Base-by-base conservation (phyloP, 1,284 basidiomycete genomes). In the Moesziomyces parantarcticus region DNA sequence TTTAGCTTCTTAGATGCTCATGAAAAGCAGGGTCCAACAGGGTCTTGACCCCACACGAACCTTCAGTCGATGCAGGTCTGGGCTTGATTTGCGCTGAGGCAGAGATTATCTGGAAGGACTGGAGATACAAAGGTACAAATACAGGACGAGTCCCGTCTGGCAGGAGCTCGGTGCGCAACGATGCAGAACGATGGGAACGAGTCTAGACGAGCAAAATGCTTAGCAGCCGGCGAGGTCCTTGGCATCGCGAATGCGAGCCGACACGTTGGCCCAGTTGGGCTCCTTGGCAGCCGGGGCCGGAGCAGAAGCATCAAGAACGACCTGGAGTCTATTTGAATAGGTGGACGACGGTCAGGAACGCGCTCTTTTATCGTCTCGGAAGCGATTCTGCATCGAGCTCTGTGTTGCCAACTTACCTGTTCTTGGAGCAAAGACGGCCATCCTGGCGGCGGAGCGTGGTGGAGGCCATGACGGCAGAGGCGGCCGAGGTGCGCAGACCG, bases 191-290 rank as follows among this genome's bases (percentile, higher is more conserved):
- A 23, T 21, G 21, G 29, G 18, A 8, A 18, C 16, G 18, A 6
- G 36, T 21, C 6, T 40, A 21, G 23, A n/a, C 22, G 36, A 16
- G 20, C 14, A 7, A 43, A 5, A 8, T 5, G 50, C 20, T 57
- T 53, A 73, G 70, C 65, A 73, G 41, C 70, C 70, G 36, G 70
- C 70, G 5, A 73, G 70, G 39, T 61, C 49, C 58, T 65, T 64
- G 46, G 71, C 71, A 46, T 74, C 71, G 22, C 52, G 59, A 34
- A 62, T 65, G 43, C 66, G 65, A 41, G 71, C 65, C 3, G 71
- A 49, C 21, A 64, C 52, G 53, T 66, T 74, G 50, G 55, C 54
- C 71, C 71, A 74, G 66, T 74, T 66, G 42, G 64, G 58, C 56
- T 74, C 58, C 29, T 48, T 55, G 29, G 51, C 39, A 25, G 59